Base-by-base conservation (phyloP, 306 rosid genomes). In the Sophora flavescens region DNA sequence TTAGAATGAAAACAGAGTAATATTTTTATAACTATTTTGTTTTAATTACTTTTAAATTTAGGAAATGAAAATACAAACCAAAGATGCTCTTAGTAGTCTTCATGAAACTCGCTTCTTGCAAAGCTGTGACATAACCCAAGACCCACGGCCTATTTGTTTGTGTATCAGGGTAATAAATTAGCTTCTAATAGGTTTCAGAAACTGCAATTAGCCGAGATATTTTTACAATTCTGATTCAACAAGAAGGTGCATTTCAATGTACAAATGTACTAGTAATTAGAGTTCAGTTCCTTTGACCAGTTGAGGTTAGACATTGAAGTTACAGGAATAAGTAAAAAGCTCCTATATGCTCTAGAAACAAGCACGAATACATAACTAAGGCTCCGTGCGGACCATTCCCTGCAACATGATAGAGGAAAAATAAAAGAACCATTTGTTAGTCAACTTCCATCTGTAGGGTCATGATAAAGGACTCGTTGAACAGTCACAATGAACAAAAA, bases 291-390 rank as follows among this genome's bases (percentile, higher is more conserved):
- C 35, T 68, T 71, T 48, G 13, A 68, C 72, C 68, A 84, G 80
- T 71, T 35, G 66, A 63, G 86, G 83, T 80, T 68, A 87, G 77
- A 77, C 82, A 77, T 64, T 51, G 58, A 51, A 67, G 73, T 59
- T 53, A 62, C 82, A 63, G 52, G 45, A 79, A 72, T 63, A 63
- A 63, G 78, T 61, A 80, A 63, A 9, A 38, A 65, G 44, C 79
- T 75, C 68, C 82, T 79, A 81, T 83, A 52, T 51, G 81, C 36
- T 78, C 87, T 79, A 83, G 67, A 82, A 73, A 74, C 85, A 76
- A 47, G 77, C 35, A 66, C 16, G 50, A 67, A 72, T 82, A 60
- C 64, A 57, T 51, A 59, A 54, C 74, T 64, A 78, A 28, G 69
- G 71, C 59, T 85, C 72, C 61, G 3, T 5, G 70, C 69, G 38